A percentile compares a stretch with the other conserved stretches of the same genome.
Conservation (phyloP, 2,329 filamentous ascomycete species). For the Aspergillus carbonarius region DNA sequence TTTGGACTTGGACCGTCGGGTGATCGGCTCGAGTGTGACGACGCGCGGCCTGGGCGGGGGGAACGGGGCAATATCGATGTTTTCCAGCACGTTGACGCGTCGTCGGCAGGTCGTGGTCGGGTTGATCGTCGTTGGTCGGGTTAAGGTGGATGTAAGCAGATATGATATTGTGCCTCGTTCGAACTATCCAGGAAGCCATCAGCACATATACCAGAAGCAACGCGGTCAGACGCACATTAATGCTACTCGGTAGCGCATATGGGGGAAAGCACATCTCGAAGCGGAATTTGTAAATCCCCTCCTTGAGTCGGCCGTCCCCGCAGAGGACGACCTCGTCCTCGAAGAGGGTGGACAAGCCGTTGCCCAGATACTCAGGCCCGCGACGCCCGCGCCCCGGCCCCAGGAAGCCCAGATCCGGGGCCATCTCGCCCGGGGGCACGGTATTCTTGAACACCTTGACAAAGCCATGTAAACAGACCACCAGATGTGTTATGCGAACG, state of each 20-base stretch:
- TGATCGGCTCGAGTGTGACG: conserved; percentile 84
- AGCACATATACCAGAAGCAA: background rate
- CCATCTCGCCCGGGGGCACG: conserved; percentile 55
- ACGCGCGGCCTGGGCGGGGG: conserved; percentile 72
- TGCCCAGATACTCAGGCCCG: conserved; percentile 58
- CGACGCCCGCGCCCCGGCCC: conserved; percentile 56
- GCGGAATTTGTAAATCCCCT: conserved; percentile 65
- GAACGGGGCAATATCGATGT: conserved; percentile 78
- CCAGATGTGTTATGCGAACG: conserved; percentile 62
- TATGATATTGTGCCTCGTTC: conserved; percentile 93
- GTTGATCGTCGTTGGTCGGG: conserved; percentile 80
- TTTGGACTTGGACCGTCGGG: conserved; percentile 66
- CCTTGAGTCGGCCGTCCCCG: conserved; percentile 62
- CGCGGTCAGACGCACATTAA: conserved; percentile 67
- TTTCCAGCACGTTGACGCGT: conserved; percentile 76
- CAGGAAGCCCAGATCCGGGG: conserved; percentile 50
- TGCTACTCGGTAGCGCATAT: conserved; percentile 72
- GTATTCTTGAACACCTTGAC: conserved; percentile 66
- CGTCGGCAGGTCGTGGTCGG: conserved; percentile 77
- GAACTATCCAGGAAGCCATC: conserved; percentile 60
- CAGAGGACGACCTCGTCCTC: conserved; percentile 65
- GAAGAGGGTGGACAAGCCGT: conserved; percentile 64
- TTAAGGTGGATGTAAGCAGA: conserved; percentile 84
- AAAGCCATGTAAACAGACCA: conserved; percentile 62
- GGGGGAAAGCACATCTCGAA: conserved; percentile 63